Base-by-base conservation (phyloP, 1,139 yeast genomes). In the Pneumocystis wakefieldiae region DNA sequence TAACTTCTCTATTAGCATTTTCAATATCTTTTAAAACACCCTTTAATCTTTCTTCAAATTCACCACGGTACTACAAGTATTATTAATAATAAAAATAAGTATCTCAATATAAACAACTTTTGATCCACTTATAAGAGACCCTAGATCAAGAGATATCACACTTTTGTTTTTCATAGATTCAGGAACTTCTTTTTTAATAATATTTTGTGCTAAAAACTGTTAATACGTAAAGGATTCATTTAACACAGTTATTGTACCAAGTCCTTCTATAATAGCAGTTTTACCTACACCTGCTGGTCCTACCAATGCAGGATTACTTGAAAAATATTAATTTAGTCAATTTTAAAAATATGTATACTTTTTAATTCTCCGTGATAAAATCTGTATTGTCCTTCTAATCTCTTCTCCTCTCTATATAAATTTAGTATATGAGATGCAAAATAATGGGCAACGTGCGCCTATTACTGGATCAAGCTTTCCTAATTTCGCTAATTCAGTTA, bases 391-490 rank as follows among this genome's bases (percentile, higher is more conserved):
- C 64, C 98, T 78, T 65, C 92, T 81, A 65, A 92, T 92, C 72
- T 92, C 98, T 68, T 90, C 96, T 71, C 92, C 97, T 67, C 98
- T 79, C 55, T 48, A 12, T 12, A 24, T 24, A 24, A 24, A 24
- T 24, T 48, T 8, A 48, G 32, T 48, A 3, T 12, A 24, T 24
- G 17, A 24, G 12, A 3, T 10, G 14, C 28, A 24, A 12, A 24
- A 24, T 24, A 12, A 24, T 24, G 28, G 10, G 3, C 3, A 15
- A 48, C 32, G 24, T 48, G 28, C 55, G 1, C 98, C 98, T 71
- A 92, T 92, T 37, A 92, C 97, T 0, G 98, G 97, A 71, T 92
- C 98, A 57, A 92, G 78, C 71, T 90, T 90, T 59, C 98, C 97
- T 67, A 87, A 88, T 68, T 81, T 80, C 1, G 98, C 98, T 68